Evolutionary conservation across 2,329 filamentous ascomycete species (phyloP).

Genomic region (Chaetomium sp.): DNA sequence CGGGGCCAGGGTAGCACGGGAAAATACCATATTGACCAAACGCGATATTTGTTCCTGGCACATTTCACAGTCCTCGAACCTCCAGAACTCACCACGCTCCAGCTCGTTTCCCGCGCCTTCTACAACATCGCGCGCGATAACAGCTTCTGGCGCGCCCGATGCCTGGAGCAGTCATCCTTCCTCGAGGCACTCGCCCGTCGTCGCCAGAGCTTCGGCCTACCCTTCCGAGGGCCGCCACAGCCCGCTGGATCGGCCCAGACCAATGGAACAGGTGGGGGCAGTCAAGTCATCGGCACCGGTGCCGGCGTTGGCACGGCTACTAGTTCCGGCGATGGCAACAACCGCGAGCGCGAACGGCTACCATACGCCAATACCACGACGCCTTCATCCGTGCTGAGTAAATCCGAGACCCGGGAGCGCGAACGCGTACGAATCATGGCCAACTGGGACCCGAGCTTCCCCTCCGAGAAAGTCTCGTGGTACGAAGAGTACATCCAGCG

Average conservation of each 20-base stretch:
- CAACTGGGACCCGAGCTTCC: conserved; percentile 78
- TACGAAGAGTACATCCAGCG: conserved; percentile 86
- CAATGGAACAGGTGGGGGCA: too few species aligned
- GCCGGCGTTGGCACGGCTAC: not conserved
- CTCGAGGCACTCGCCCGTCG: conserved; percentile 54
- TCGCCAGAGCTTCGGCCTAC: conserved; percentile 36
- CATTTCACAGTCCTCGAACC: conserved; percentile 51
- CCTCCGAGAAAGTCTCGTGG: conserved; percentile 68
- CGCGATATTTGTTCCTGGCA: not conserved
- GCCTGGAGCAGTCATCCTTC: conserved; percentile 64
- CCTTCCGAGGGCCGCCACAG: not conserved
- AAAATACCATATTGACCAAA: not conserved
- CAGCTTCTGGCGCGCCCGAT: conserved; percentile 67
- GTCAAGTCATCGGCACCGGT: not conserved
- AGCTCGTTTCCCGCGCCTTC: conserved; percentile 62
- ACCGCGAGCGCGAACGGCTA: not conserved
- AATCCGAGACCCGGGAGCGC: conserved; percentile 24
- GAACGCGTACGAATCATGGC: conserved; percentile 55
- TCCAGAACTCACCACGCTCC: conserved; percentile 58
- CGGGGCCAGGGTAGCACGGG: not conserved
- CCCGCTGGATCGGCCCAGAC: not conserved
- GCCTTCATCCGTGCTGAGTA: not conserved
- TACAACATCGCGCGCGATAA: conserved; percentile 65
- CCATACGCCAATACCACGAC: not conserved
- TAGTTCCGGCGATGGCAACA: not conserved